These are phyloP conservation scores for Dentipellis sp. DNA, from an alignment of 768 basidiomycete species.

Conservation along the genomic window DNA sequence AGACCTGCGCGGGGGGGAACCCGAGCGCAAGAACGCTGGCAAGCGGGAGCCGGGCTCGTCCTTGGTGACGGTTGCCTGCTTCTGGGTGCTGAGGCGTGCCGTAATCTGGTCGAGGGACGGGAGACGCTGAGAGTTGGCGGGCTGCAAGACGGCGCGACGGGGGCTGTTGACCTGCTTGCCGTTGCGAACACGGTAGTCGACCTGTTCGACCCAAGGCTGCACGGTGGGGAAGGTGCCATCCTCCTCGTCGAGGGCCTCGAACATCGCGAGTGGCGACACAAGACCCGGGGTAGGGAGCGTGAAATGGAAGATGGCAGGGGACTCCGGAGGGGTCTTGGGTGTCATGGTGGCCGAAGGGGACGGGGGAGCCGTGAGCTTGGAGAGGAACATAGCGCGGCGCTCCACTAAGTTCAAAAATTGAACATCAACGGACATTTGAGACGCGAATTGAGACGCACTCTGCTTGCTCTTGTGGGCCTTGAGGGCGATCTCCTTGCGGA, in stretches of 20 bases:
- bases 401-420: conserved; percentile 37
- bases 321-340: conserved; percentile 62
- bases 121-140: conserved; percentile 21
- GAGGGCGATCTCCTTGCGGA: conserved; percentile 67
- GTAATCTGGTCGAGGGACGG: conserved; percentile 76
- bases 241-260: conserved; percentile 32
- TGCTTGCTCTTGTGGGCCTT: conserved; percentile 69
- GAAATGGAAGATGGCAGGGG: conserved; percentile 61
- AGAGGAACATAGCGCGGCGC: conserved; percentile 67
- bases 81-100: conserved; percentile 42
- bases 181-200: conserved; percentile 39
- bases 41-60: conserved; percentile 18
- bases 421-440: background rate
- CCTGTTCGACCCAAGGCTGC: conserved; percentile 56
- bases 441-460: conserved; percentile 33
- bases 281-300: conserved; percentile 61
- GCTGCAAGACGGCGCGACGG: conserved; percentile 6
- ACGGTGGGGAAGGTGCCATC: conserved; percentile 14
- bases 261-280: conserved; percentile 50
- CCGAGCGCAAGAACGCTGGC: conserved; percentile 24
- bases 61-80: conserved; percentile 19
- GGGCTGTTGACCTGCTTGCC: conserved; percentile 11
- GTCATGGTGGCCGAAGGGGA: conserved; percentile 46
- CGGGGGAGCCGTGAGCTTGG: conserved; percentile 61
- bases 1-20: background rate